Conservation (phyloP, 2,329 filamentous ascomycete genomes). For the Monosporascus cannonballus region DNA sequence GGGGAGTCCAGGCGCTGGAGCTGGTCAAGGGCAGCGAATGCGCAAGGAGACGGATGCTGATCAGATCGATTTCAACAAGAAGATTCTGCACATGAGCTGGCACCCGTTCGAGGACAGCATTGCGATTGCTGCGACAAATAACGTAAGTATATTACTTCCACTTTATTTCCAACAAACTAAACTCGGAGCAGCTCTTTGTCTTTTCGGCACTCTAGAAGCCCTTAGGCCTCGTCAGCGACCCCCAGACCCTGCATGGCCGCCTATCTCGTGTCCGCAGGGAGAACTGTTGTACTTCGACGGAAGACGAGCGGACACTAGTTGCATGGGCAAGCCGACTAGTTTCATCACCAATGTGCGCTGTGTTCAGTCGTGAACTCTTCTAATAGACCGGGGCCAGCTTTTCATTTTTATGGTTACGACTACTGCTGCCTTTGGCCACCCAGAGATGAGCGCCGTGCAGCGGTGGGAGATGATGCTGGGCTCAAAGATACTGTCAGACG, state of each 20-base stretch:
- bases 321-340: background rate
- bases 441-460: background rate
- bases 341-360: background rate
- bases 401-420: background rate
- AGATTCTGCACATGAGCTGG: slow-evolving; percentile 99
- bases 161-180: background rate
- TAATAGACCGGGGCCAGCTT: background rate
- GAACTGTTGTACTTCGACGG: background rate
- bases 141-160: slow-evolving; percentile 58
- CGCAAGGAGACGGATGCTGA: slow-evolving; percentile 98
- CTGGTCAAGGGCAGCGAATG: slow-evolving; percentile 85
- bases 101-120: slow-evolving; percentile 99
- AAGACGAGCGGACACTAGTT: background rate
- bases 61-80: slow-evolving; percentile 99
- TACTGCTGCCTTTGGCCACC: background rate
- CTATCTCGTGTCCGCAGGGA: background rate
- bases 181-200: slow-evolving; percentile 57
- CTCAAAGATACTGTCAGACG: background rate
- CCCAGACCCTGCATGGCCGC: slow-evolving; percentile 8
- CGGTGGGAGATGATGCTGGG: background rate
- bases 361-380: background rate
- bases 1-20: slow-evolving; percentile 73
- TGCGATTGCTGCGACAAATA: slow-evolving; percentile 98
- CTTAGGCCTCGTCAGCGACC: slow-evolving; percentile 3
- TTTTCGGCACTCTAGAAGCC: slow-evolving; percentile 63